Evolutionary conservation across 1,284 basidiomycete genomes (phyloP).

Genomic region (Apiotrichum brassicae): DNA sequence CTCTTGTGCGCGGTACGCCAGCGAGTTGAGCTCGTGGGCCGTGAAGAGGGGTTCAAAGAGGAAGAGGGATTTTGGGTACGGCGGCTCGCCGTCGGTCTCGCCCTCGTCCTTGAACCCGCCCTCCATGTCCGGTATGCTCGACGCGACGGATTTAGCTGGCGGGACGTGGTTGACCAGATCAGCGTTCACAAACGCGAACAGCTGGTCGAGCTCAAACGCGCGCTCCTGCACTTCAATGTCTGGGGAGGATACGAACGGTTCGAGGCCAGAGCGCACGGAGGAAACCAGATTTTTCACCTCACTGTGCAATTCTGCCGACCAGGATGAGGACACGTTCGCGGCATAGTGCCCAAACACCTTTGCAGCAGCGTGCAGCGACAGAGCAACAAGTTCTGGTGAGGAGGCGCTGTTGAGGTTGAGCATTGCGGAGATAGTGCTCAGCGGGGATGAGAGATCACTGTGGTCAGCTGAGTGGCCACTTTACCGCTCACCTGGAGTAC

Average conservation of each 20-base stretch:
- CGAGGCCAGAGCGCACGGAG: constrained; percentile 55
- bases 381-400: constrained; percentile 60
- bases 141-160: constrained; percentile 10
- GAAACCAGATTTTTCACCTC: constrained; percentile 60
- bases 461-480: no score
- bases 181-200: constrained; percentile 72
- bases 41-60: constrained; percentile 77
- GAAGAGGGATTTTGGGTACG: constrained; percentile 73
- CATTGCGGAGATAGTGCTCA: constrained; percentile 56
- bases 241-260: constrained; percentile 53
- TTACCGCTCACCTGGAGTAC: constrained; percentile 53
- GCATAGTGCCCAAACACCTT: constrained; percentile 86
- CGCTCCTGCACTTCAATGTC: constrained; percentile 89
- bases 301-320: constrained; percentile 51
- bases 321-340: constrained; percentile 62
- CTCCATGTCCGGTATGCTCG: constrained; percentile 40
- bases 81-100: constrained; percentile 33
- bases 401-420: constrained; percentile 49
- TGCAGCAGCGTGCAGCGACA: constrained; percentile 73
- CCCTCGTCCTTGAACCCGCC: constrained; percentile 36
- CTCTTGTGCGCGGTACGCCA: constrained; percentile 71
- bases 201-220: constrained; percentile 71
- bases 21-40: constrained; percentile 75
- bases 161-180: constrained; percentile 61
- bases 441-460: constrained; percentile 30